Conservation (phyloP, 2,329 filamentous ascomycete species). For the Fusarium verticillioides region DNA sequence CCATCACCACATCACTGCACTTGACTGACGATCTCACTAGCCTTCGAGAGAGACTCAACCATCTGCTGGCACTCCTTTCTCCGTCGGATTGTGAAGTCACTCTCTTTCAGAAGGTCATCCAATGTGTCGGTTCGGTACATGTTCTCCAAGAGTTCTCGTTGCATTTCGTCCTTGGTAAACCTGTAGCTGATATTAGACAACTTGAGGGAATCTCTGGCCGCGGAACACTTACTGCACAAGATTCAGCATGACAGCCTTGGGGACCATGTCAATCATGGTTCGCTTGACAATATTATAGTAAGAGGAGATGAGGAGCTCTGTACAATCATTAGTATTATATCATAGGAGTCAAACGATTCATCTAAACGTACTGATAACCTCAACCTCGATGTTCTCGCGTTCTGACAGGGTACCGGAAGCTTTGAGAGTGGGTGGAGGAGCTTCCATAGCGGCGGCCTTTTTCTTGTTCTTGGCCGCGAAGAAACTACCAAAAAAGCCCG, state of each 20-base stretch:
- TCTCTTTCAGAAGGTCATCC: slow-evolving; percentile 96
- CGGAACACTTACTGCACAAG: slow-evolving; percentile 82
- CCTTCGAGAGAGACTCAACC: slow-evolving; percentile 91
- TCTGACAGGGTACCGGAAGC: slow-evolving; percentile 93
- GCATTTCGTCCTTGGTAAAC: slow-evolving; percentile 98
- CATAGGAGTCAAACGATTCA: background rate
- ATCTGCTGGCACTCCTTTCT: slow-evolving; percentile 99
- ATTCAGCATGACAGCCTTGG: slow-evolving; percentile 98
- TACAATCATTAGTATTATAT: slow-evolving; percentile 21
- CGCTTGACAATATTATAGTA: slow-evolving; percentile 99
- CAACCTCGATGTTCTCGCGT: slow-evolving; percentile 94
- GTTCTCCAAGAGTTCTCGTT: slow-evolving; percentile 93
- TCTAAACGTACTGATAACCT: slow-evolving; percentile 87
- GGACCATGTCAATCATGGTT: slow-evolving; percentile 99
- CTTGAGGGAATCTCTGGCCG: background rate
- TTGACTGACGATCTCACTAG: slow-evolving; percentile 94
- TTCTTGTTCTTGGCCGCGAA: slow-evolving; percentile 99
- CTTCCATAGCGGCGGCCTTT: slow-evolving; percentile 99
- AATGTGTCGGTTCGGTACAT: slow-evolving; percentile 94
- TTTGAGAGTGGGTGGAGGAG: slow-evolving; percentile 91
- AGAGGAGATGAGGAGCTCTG: slow-evolving; percentile 92
- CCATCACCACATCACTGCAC: slow-evolving; percentile 62
- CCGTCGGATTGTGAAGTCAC: slow-evolving; percentile 93
- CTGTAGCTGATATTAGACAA: slow-evolving; percentile 57
- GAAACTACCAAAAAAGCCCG: slow-evolving; percentile 97